Evolutionary conservation across 1,284 basidiomycete species (phyloP).

Genomic region (Ceratobasidium sp.): DNA sequence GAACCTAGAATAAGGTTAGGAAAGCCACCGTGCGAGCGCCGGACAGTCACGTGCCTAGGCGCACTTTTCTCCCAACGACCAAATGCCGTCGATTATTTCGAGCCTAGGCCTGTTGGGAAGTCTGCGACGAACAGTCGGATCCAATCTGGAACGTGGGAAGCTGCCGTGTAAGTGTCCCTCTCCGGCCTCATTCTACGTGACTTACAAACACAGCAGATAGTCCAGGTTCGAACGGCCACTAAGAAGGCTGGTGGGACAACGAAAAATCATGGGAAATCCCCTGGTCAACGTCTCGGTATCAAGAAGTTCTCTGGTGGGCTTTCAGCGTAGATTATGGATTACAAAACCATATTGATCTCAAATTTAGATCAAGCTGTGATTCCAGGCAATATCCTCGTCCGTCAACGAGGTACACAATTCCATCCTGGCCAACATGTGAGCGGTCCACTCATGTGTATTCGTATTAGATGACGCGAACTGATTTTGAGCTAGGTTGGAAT

Average conservation of each 20-base stretch:
- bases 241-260: slow-evolving; percentile 93
- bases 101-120: background rate
- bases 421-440: slow-evolving; percentile 90
- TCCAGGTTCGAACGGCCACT: slow-evolving; percentile 87
- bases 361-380: slow-evolving; percentile 81
- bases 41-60: slow-evolving; percentile 9
- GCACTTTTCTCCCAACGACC: background rate
- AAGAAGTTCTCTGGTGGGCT: slow-evolving; percentile 90
- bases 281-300: slow-evolving; percentile 88
- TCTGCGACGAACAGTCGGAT: slow-evolving; percentile 1
- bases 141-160: background rate
- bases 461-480: background rate
- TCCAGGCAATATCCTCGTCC: slow-evolving; percentile 91
- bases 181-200: background rate
- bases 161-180: background rate
- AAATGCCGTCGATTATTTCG: slow-evolving; percentile 30
- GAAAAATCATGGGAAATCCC: slow-evolving; percentile 88
- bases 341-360: slow-evolving; percentile 24
- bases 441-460: slow-evolving; percentile 32
- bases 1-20: background rate
- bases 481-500: slow-evolving; percentile 71
- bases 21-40: background rate
- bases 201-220: slow-evolving; percentile 47
- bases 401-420: slow-evolving; percentile 88
- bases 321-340: slow-evolving; percentile 38